Evolutionary conservation across 83 land plant species (phyloP).

Genomic region (Larix sibirica): DNA sequence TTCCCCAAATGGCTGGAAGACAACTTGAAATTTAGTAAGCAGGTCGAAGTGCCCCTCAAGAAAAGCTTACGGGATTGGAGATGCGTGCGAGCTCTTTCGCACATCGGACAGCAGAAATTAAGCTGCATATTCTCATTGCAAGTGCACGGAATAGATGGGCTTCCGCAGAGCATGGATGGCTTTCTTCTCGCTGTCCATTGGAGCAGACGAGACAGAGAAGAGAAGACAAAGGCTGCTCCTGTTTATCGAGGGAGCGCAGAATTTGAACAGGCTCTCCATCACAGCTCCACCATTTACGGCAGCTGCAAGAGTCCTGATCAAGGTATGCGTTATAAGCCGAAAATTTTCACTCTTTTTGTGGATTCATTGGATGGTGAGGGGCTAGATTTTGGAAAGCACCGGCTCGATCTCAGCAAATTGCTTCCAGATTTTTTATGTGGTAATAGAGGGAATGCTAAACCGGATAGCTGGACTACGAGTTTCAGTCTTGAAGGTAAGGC

Average conservation of each 20-base stretch:
- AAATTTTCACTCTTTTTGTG: slow-evolving; percentile 46
- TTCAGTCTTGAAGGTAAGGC: slow-evolving; percentile 63
- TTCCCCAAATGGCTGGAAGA: slow-evolving; percentile 32
- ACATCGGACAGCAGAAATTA: slow-evolving; percentile 37
- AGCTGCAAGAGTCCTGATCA: slow-evolving; percentile 20
- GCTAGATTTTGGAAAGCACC: slow-evolving; percentile 62
- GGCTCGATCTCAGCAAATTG: slow-evolving; percentile 61
- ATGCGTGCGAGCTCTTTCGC: slow-evolving; percentile 54
- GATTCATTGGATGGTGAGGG: slow-evolving; percentile 32
- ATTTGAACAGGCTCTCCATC: slow-evolving; percentile 59
- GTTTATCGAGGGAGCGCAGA: slow-evolving; percentile 51
- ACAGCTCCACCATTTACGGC: slow-evolving; percentile 47
- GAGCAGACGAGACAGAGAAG: slow-evolving; percentile 39
- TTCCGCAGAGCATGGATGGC: slow-evolving; percentile 43
- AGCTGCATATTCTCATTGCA: slow-evolving; percentile 57
- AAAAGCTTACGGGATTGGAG: slow-evolving; percentile 44
- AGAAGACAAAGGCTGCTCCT: slow-evolving; percentile 31
- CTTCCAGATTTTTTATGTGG: slow-evolving; percentile 42
- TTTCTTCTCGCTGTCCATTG: slow-evolving; percentile 46
- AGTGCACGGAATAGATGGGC: slow-evolving; percentile 55
- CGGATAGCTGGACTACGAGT: slow-evolving; percentile 60
- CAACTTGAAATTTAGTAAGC: slow-evolving; percentile 25
- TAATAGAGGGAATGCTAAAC: slow-evolving; percentile 29
- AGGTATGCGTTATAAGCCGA: slow-evolving; percentile 47
- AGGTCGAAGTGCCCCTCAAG: slow-evolving; percentile 25